These are phyloP conservation scores for Larix sibirica DNA, from an alignment of 83 land plant species.

Conservation along the genomic window DNA sequence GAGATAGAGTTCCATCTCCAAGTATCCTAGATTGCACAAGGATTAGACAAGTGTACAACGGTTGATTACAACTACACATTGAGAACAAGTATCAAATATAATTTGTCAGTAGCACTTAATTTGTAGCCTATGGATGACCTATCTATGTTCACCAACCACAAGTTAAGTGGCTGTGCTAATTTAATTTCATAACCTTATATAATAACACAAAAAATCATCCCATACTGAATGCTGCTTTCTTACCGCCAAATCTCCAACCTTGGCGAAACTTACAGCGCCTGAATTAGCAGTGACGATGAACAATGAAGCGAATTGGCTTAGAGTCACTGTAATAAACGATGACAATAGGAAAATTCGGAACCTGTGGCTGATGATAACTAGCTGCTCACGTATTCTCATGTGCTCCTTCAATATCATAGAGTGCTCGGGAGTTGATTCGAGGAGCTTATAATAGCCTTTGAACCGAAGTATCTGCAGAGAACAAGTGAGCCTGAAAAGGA, in stretches of 20 bases:
- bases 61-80: no score
- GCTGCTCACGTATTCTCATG: slow-evolving; percentile 58
- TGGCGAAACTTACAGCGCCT: slow-evolving; percentile 28
- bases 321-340: slow-evolving; percentile 41
- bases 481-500: slow-evolving; percentile 71
- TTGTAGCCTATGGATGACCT: no score
- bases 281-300: slow-evolving; percentile 44
- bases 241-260: slow-evolving; percentile 16
- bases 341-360: slow-evolving; percentile 37
- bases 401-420: slow-evolving; percentile 49
- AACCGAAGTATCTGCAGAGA: slow-evolving; percentile 67
- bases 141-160: no score
- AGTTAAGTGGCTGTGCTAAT: no score
- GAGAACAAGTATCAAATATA: no score
- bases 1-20: no score
- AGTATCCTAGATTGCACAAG: no score
- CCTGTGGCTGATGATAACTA: slow-evolving; percentile 75
- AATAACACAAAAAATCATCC: no score
- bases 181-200: no score
- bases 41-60: no score
- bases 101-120: no score
- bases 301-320: slow-evolving; percentile 64
- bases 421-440: slow-evolving; percentile 56
- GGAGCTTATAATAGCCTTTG: slow-evolving; percentile 57
- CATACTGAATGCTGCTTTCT: no score